Conservation (phyloP, 331 rosid genomes). For the Quercus phellos region DNA sequence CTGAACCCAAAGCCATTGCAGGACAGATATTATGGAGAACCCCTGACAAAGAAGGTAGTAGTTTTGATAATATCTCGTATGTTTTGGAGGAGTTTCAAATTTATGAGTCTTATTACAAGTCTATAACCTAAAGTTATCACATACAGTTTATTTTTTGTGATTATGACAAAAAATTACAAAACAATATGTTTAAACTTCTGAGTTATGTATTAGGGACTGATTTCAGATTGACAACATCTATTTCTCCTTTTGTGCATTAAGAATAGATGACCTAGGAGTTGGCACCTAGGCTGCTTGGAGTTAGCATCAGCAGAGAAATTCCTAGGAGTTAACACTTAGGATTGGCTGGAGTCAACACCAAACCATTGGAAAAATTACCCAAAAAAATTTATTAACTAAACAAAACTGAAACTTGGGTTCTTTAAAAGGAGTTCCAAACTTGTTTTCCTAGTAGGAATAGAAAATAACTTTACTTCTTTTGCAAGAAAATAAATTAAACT, state of each 20-base stretch:
- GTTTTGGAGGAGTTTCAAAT: background rate
- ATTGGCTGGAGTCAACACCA: too few species aligned
- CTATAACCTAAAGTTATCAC: background rate
- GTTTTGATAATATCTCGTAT: background rate
- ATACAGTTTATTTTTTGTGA: background rate
- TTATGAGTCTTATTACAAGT: background rate
- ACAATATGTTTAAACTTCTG: background rate
- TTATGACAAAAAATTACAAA: background rate
- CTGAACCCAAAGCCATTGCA: conserved; percentile 27
- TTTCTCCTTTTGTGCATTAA: background rate
- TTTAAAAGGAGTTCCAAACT: too few species aligned
- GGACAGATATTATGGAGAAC: background rate
- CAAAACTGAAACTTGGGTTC: too few species aligned
- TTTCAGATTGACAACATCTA: background rate
- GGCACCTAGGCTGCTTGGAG: too few species aligned
- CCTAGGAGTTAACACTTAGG: too few species aligned
- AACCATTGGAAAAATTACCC: too few species aligned
- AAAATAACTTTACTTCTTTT: too few species aligned
- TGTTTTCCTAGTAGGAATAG: too few species aligned
- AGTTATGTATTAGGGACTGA: background rate
- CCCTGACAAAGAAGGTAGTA: conserved; percentile 25
- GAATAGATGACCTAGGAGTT: too few species aligned
- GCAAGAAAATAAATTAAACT: too few species aligned
- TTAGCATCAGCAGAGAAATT: too few species aligned
- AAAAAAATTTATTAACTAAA: too few species aligned